phyloP scores from a whole-genome alignment of 768 basidiomycete species.

The Pleurotus cornucopiae region DNA sequence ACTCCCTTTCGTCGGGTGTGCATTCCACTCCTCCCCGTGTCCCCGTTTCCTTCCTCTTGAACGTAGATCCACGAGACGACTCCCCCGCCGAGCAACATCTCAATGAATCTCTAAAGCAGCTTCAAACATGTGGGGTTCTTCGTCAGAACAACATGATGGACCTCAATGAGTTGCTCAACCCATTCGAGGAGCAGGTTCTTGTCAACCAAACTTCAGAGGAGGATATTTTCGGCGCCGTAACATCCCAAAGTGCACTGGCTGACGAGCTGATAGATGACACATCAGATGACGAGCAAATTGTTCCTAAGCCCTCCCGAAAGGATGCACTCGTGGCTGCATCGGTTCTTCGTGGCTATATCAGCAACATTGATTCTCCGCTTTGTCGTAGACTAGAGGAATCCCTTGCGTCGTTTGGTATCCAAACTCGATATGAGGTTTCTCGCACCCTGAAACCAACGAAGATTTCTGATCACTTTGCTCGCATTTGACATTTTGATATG shows the following conservation, averaged over 20 bases:
- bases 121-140: slow-evolving; percentile 19
- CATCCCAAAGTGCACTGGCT: neutral
- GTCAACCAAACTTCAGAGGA: neutral
- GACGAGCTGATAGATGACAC: neutral
- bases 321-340: neutral
- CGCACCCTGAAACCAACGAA: neutral
- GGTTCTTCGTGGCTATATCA: neutral
- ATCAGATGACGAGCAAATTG: neutral
- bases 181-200: slow-evolving; percentile 1
- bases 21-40: slow-evolving; percentile 11
- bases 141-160: slow-evolving; percentile 21
- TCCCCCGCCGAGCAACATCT: slow-evolving; percentile 17
- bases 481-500: neutral
- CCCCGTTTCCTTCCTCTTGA: slow-evolving; percentile 20
- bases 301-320: neutral
- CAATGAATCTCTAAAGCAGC: slow-evolving; percentile 14
- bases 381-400: neutral
- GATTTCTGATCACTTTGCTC: neutral
- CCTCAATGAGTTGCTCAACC: slow-evolving; percentile 24
- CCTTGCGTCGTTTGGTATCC: neutral
- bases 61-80: slow-evolving; percentile 5
- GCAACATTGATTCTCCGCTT: neutral
- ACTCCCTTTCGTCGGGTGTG: slow-evolving; percentile 1
- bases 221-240: neutral
- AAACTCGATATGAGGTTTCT: neutral